A percentile compares a stretch with the other conserved stretches of the same genome.
phyloP scores from a whole-genome alignment of 2,329 filamentous ascomycete species.

The Hypoxylon sp. region DNA sequence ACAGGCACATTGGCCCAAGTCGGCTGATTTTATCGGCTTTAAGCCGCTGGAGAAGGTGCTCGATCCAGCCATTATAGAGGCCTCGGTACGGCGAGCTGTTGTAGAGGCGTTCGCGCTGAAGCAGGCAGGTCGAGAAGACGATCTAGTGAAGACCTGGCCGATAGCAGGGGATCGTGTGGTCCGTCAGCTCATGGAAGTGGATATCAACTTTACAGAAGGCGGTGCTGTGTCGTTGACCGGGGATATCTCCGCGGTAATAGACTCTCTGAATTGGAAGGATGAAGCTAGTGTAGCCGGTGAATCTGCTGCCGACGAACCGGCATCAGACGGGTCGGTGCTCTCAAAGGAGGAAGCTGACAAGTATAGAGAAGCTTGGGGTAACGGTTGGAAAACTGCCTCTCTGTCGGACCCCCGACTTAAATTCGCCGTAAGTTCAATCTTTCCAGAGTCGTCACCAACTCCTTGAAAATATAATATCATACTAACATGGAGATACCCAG shows the following conservation, averaged over 20 bases:
- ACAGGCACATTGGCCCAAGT: constrained; percentile 66
- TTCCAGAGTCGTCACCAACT: not conserved
- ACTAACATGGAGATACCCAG: constrained; percentile 62
- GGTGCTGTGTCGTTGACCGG: constrained; percentile 60
- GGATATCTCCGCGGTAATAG: constrained; percentile 55
- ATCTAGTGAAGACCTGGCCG: constrained; percentile 48
- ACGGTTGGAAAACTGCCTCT: constrained; percentile 71
- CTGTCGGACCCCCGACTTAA: constrained; percentile 73
- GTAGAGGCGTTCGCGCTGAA: constrained; percentile 66
- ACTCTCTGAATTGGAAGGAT: constrained; percentile 52
- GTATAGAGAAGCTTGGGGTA: constrained; percentile 64
- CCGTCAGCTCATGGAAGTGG: constrained; percentile 55
- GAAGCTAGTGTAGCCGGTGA: constrained; percentile 40
- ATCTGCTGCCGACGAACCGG: constrained; percentile 16
- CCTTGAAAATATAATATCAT: constrained; percentile 1
- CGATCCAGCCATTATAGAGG: constrained; percentile 64
- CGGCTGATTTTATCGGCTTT: constrained; percentile 64
- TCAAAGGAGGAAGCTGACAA: constrained; percentile 60
- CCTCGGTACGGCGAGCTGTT: constrained; percentile 66
- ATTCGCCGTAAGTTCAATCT: constrained; percentile 75
- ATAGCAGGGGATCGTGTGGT: constrained; percentile 55
- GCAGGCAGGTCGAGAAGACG: constrained; percentile 52
- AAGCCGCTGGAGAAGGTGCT: constrained; percentile 57
- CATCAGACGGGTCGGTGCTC: constrained; percentile 29
- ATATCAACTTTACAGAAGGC: constrained; percentile 58